Evolutionary conservation across 2,329 filamentous ascomycete genomes (phyloP).

Genomic region (Monosporascus sp.): DNA sequence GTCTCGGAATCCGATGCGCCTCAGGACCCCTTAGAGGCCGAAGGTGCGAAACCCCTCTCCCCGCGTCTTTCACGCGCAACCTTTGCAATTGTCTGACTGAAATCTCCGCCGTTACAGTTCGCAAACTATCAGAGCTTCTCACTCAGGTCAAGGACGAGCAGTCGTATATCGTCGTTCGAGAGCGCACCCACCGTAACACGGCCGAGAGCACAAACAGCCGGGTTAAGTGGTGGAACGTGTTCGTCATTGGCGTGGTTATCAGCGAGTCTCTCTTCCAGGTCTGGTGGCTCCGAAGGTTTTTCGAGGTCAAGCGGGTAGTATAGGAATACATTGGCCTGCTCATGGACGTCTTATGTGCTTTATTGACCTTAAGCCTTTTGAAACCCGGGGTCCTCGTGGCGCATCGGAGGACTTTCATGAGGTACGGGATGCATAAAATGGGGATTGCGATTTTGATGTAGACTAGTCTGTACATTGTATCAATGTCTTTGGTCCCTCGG

Average conservation of each 20-base stretch:
- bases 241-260: slow-evolving; percentile 83
- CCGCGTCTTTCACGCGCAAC: not conserved
- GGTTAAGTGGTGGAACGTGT: slow-evolving; percentile 99
- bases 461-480: not conserved
- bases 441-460: not conserved
- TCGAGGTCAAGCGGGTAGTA: slow-evolving; percentile 73
- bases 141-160: slow-evolving; percentile 96
- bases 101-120: slow-evolving; percentile 49
- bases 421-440: not conserved
- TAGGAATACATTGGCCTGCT: slow-evolving; percentile 28
- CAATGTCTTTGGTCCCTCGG: too few species aligned
- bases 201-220: slow-evolving; percentile 96
- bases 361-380: not conserved
- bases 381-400: not conserved
- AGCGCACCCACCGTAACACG: slow-evolving; percentile 95
- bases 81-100: not conserved
- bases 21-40: slow-evolving; percentile 82
- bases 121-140: slow-evolving; percentile 76
- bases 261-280: slow-evolving; percentile 97
- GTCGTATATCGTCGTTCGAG: slow-evolving; percentile 89
- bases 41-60: slow-evolving; percentile 54
- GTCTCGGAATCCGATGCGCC: slow-evolving; percentile 82
- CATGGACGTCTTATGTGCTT: not conserved
- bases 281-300: slow-evolving; percentile 98
- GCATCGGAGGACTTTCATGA: not conserved